Conservation (phyloP, 441 rosid species). For the Jatropha multifida region DNA sequence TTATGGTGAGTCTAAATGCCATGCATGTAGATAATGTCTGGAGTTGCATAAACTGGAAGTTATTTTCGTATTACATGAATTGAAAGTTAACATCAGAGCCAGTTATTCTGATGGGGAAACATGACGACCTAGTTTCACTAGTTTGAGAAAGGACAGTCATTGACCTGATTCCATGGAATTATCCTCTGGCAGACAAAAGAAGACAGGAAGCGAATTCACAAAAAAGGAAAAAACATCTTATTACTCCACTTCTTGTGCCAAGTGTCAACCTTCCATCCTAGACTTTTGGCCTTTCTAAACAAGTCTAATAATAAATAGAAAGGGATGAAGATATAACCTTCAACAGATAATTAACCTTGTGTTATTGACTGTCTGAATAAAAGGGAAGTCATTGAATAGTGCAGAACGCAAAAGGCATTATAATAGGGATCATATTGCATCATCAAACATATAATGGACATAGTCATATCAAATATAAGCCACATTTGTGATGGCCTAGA, state of each 20-base stretch:
- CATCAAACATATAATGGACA: no score
- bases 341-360: not conserved
- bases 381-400: not conserved
- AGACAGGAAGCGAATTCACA: not conserved
- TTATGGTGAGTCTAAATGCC: no score
- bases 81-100: not conserved
- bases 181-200: not conserved
- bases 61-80: no score
- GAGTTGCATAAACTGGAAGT: no score
- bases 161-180: not conserved
- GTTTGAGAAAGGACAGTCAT: not conserved
- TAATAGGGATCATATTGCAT: not conserved
- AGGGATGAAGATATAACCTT: not conserved
- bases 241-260: not conserved
- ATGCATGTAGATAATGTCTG: no score
- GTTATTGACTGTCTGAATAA: not conserved
- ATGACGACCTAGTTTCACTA: not conserved
- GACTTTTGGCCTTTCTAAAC: not conserved
- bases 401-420: not conserved
- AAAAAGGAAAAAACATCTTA: not conserved
- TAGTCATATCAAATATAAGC: no score
- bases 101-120: not conserved
- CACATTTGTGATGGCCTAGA: no score
- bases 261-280: not conserved
- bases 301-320: not conserved